A percentile compares a stretch with the other conserved stretches of the same genome.
Conservation (phyloP, 169 alveolate species). For the Cryptosporidium xiaoi region DNA sequence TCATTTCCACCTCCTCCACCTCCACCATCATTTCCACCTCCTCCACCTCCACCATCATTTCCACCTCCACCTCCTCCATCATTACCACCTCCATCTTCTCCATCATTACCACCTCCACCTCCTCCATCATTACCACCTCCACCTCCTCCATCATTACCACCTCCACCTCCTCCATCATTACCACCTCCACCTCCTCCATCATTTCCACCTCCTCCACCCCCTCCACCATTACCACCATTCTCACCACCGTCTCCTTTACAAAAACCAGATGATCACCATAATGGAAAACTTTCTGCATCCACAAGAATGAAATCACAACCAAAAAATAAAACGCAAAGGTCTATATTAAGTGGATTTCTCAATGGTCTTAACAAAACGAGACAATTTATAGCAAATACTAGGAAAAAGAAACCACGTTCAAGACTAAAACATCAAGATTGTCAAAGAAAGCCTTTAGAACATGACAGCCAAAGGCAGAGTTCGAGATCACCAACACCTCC, state of each 20-base stretch:
- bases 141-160: neutral
- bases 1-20: neutral
- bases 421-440: no score
- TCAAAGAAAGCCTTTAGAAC: no score
- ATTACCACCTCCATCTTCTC: neutral
- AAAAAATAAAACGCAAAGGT: no score
- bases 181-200: neutral
- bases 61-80: neutral
- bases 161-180: neutral
- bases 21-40: neutral
- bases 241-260: conserved; percentile 4
- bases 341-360: no score
- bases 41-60: neutral
- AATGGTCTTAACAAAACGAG: no score
- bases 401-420: no score
- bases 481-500: no score
- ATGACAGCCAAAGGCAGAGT: no score
- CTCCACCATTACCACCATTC: neutral
- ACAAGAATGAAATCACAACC: no score
- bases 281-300: no score
- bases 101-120: neutral
- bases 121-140: neutral
- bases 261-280: no score
- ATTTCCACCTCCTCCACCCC: neutral
- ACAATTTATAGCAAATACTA: no score